Base-by-base conservation (phyloP, 1,139 yeast species). In the Pichia terricola region DNA sequence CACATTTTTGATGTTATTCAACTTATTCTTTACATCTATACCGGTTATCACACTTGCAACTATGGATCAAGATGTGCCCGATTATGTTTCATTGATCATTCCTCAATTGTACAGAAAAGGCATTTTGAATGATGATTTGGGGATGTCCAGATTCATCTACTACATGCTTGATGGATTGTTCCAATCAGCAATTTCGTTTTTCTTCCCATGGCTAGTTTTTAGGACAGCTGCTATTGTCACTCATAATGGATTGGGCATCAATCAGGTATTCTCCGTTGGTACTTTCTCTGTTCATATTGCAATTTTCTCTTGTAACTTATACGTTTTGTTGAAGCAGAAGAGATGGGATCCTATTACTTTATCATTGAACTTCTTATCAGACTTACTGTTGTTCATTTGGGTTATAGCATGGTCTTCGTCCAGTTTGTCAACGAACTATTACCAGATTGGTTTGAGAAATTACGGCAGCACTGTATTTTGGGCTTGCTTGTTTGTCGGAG, bases 311-410 rank as follows among this genome's bases (percentile, higher is more conserved):
- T 73, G 79, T 64, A 69, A 77, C 57, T 43, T 75, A 16, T 76
- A 75, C 56, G 72, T 77, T 30, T 58, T 77, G 51, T 61, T 77
- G 46, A 76, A 70, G 48, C 82, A 77, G 56, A 67, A 66, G 50
- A 63, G 81, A 55, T 77, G 83, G 83, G 83, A 77, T 59, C 73
- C 79, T 77, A 61, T 77, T 40, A 64, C 79, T 34, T 53, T 70
- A 40, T 58, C 74, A 44, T 70, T 76, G 46, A 65, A 69, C 51
- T 65, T 70, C 3, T 58, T 77, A 39, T 76, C 81, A 3, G 66
- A 72, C 38, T 61, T 76, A 45, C 54, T 77, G 43, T 72, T 77
- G n/a, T 75, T 66, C 53, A 75, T 75, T 62, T 77, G 83, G 83
- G 67, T 79, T 8, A 80, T 81, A 39, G 75, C 70, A 8, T 77